Base-by-base conservation (phyloP, 2,329 filamentous ascomycete genomes). In the Fusarium avenaceum region DNA sequence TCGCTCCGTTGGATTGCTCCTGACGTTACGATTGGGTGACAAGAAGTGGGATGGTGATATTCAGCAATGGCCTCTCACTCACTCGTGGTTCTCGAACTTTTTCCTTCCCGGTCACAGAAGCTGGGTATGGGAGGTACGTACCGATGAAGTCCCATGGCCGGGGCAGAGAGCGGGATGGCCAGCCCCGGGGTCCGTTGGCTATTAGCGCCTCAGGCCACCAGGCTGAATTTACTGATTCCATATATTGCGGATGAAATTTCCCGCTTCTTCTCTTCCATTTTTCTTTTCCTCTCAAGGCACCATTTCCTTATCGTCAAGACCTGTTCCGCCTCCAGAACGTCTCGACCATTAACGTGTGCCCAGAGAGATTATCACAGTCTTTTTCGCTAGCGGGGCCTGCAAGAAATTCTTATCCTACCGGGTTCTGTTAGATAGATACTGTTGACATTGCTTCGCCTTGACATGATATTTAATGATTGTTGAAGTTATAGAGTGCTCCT, bases 371-470 rank as follows among this genome's bases (percentile, higher is more conserved):
- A 38, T 77, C 79, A 90, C 91, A 92, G 91, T 91, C 91, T 92
- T 92, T 94, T 97, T 94, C 94, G 94, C 94, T 97, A 97, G 92
- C 94, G 89, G 92, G 90, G 90, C 92, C 93, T 94, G 92, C 87
- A 72, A 71, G 77, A 70, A 65, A 59, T 57, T 64, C 69, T 72
- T 79, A 82, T 79, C 77, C 81, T 80, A 88, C 93, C 92, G 90
- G 92, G 86, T 88, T 90, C 91, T 86, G 93, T 95, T 97, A 97
- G 94, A 97, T 97, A 97, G 94, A 88, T 88, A 89, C 89, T 93
- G 93, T 91, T 86, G 80, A 97, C 92, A 97, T 73, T 20, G 24
- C 44, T 15, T 52, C 14, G 32, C 38, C 11, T 42, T 22, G 38
- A 39, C 35, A 49, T 38, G 35, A 33, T 30, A n/a, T 38, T 20